A percentile compares a stretch with the other conserved stretches of the same genome.
Evolutionary conservation across 2,329 filamentous ascomycete species (phyloP).

Genomic region (Drechslerella dactyloides): DNA sequence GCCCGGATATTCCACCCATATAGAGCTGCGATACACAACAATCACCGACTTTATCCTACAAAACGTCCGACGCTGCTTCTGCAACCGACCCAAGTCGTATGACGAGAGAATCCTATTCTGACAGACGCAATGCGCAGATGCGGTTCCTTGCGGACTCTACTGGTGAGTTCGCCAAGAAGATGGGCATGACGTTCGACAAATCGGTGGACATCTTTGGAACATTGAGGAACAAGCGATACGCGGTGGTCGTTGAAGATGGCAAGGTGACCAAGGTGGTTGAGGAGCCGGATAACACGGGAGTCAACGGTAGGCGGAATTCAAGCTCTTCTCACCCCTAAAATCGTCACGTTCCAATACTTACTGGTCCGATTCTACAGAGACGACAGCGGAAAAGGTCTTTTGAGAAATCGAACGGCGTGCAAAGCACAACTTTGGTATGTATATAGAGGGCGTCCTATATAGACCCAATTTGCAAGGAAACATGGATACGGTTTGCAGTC

Average conservation of each 20-base stretch:
- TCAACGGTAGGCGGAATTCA: constrained; percentile 51
- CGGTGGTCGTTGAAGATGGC: constrained; percentile 53
- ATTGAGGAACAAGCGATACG: constrained; percentile 53
- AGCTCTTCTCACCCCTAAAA: too few species aligned
- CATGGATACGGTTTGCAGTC: not conserved
- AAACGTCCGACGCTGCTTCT: not conserved
- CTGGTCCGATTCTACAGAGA: constrained; percentile 11
- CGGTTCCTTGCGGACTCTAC: constrained; percentile 54
- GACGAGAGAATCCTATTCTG: not conserved
- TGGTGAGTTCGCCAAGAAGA: constrained; percentile 52
- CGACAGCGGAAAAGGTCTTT: constrained; percentile 42
- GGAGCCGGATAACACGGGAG: constrained; percentile 55
- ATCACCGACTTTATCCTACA: constrained; percentile 13
- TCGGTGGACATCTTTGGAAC: constrained; percentile 53
- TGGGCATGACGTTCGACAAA: constrained; percentile 53
- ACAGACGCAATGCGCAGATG: constrained; percentile 17
- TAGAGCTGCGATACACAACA: not conserved
- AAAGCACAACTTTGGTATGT: constrained; percentile 3
- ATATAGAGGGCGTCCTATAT: constrained; percentile 1
- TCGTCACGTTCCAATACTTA: too few species aligned
- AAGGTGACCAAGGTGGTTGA: constrained; percentile 53
- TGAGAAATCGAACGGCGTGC: not conserved
- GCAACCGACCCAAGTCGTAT: not conserved
- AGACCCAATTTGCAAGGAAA: not conserved
- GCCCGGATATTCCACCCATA: not conserved